These are phyloP conservation scores for Flaveria trinervia DNA, from an alignment of 129 eudicot species.

Conservation along the genomic window DNA sequence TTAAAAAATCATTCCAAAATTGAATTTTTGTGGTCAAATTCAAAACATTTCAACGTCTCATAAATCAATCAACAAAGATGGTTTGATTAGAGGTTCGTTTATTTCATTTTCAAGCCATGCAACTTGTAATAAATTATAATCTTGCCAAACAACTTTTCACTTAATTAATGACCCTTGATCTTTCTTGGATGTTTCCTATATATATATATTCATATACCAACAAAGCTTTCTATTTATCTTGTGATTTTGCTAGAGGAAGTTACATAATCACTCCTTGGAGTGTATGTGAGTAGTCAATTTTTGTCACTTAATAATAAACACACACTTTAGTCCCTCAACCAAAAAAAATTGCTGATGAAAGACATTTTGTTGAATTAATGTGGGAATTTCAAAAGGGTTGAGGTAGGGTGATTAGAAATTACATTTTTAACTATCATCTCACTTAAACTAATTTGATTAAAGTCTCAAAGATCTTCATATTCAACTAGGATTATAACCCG, in stretches of 20 bases:
- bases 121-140: neutral
- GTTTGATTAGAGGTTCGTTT: neutral
- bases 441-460: too few species aligned
- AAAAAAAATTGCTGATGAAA: neutral
- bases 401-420: too few species aligned
- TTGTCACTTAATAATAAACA: neutral
- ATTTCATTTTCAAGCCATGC: neutral
- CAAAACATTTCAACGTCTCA: slow-evolving; percentile 4
- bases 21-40: slow-evolving; percentile 13
- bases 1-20: slow-evolving; percentile 3
- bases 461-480: too few species aligned
- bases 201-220: slow-evolving; percentile 11
- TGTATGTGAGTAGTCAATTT: neutral
- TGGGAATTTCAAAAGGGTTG: neutral
- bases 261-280: neutral
- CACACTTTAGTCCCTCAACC: neutral
- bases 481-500: too few species aligned
- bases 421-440: too few species aligned
- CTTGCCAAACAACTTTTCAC: slow-evolving; percentile 14
- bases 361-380: neutral
- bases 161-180: neutral
- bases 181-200: slow-evolving; percentile 14
- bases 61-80: slow-evolving; percentile 10
- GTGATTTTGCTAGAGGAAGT: slow-evolving; percentile 2
- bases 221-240: slow-evolving; percentile 2